Evolutionary conservation across 768 basidiomycete species (phyloP).

Genomic region (Brasilioporus rufonigricans): DNA sequence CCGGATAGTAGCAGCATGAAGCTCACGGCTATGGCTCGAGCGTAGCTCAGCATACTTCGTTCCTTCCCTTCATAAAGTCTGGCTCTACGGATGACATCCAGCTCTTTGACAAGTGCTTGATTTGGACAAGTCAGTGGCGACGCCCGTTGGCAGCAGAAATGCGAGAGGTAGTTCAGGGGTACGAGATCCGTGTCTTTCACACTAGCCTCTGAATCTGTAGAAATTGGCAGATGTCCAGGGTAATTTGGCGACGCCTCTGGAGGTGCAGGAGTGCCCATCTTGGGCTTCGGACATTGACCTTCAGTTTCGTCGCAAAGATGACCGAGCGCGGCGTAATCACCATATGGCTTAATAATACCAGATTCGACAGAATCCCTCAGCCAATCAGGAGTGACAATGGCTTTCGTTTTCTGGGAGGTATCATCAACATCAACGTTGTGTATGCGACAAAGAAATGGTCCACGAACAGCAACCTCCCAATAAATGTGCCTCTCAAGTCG

Average conservation of each 20-base stretch:
- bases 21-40: constrained; percentile 67
- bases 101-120: constrained; percentile 55
- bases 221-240: not conserved
- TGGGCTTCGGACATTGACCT: constrained; percentile 40
- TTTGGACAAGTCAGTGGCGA: constrained; percentile 71
- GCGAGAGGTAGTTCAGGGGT: constrained; percentile 29
- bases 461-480: constrained; percentile 63
- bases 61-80: constrained; percentile 67
- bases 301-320: constrained; percentile 48
- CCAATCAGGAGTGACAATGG: constrained; percentile 72
- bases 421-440: constrained; percentile 6
- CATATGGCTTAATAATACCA: constrained; percentile 46
- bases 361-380: constrained; percentile 53
- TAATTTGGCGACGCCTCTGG: not conserved
- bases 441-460: not conserved
- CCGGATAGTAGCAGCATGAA: not conserved
- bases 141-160: constrained; percentile 59
- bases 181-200: constrained; percentile 14
- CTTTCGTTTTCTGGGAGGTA: constrained; percentile 53
- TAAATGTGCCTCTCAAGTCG: constrained; percentile 69
- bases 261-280: not conserved
- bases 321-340: constrained; percentile 53
- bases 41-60: constrained; percentile 68
- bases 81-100: constrained; percentile 55
- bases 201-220: constrained; percentile 22